Conservation (phyloP, 257 asterid species). For the Salvia hispanica region DNA sequence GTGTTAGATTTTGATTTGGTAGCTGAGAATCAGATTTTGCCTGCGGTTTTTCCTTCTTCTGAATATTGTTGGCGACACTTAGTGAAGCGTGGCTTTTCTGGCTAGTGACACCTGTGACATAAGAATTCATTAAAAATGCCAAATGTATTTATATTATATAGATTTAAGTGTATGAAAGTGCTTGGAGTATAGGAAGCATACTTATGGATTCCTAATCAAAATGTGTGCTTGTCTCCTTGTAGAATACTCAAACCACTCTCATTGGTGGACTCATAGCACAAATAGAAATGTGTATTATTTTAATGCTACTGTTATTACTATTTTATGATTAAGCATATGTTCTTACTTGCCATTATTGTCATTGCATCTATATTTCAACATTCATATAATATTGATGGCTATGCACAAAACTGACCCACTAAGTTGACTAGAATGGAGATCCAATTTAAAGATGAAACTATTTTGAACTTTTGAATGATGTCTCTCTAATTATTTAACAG, state of each 20-base stretch:
- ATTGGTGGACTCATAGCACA: slow-evolving; percentile 8
- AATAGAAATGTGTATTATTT: neutral
- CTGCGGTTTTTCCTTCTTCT: slow-evolving; percentile 5
- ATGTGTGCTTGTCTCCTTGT: slow-evolving; percentile 33
- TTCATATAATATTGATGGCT: neutral
- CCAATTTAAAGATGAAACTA: neutral
- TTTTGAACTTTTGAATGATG: neutral
- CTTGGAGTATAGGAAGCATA: slow-evolving; percentile 37
- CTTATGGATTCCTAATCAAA: slow-evolving; percentile 24
- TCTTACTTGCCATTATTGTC: slow-evolving; percentile 32
- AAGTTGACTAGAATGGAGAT: neutral
- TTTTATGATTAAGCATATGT: slow-evolving; percentile 27
- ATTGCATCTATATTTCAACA: slow-evolving; percentile 17
- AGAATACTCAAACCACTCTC: slow-evolving; percentile 13
- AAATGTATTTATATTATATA: neutral
- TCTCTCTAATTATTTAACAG: neutral
- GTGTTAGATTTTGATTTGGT: slow-evolving; percentile 34
- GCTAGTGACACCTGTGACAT: slow-evolving; percentile 34
- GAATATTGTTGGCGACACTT: slow-evolving; percentile 17
- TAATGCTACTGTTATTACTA: neutral
- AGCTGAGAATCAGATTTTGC: slow-evolving; percentile 37
- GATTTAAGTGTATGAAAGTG: slow-evolving; percentile 19
- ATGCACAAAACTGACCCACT: slow-evolving; percentile 19
- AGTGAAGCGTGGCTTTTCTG: slow-evolving; percentile 24
- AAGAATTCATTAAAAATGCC: neutral